Evolutionary conservation across 2,329 filamentous ascomycete species (phyloP).

Genomic region (Cercospora sp.): DNA sequence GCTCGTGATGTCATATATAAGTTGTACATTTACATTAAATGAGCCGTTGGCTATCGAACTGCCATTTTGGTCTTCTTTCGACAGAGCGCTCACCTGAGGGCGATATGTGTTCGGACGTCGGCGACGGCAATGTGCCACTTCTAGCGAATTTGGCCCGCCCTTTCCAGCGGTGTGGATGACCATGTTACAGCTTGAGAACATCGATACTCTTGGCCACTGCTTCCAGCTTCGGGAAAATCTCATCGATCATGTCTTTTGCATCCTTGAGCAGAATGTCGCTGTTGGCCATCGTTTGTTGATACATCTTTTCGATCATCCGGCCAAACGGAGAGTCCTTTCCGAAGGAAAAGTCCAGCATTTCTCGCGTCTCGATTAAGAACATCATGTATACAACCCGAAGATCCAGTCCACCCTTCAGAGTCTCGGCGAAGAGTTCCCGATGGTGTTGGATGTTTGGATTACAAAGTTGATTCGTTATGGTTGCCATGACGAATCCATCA

Average conservation of each 20-base stretch:
- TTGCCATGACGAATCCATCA: slow-evolving; percentile 43
- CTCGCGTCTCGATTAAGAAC: slow-evolving; percentile 45
- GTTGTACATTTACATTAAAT: slow-evolving; percentile 9
- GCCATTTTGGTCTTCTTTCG: background rate
- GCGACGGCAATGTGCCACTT: background rate
- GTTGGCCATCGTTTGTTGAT: slow-evolving; percentile 29
- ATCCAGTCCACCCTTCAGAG: slow-evolving; percentile 42
- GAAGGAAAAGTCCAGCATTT: slow-evolving; percentile 47
- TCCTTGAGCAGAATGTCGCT: slow-evolving; percentile 27
- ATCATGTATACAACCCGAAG: slow-evolving; percentile 47
- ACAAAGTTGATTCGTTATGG: slow-evolving; percentile 28
- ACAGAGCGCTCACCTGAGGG: background rate
- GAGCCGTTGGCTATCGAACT: background rate
- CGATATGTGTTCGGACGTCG: background rate
- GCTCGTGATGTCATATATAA: background rate
- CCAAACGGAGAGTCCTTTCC: slow-evolving; percentile 41
- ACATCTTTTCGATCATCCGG: slow-evolving; percentile 30
- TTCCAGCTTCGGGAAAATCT: slow-evolving; percentile 56
- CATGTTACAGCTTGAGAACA: slow-evolving; percentile 40
- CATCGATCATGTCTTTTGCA: slow-evolving; percentile 35
- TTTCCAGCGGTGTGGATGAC: background rate
- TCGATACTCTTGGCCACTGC: slow-evolving; percentile 33
- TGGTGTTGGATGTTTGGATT: slow-evolving; percentile 25
- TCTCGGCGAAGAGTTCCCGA: slow-evolving; percentile 33
- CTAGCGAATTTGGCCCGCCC: background rate